Percentiles rank a stretch among this genome's conserved stretches.
Evolutionary conservation across 2,329 filamentous ascomycete genomes (phyloP).

Genomic region (Diaporthe humulicola): DNA sequence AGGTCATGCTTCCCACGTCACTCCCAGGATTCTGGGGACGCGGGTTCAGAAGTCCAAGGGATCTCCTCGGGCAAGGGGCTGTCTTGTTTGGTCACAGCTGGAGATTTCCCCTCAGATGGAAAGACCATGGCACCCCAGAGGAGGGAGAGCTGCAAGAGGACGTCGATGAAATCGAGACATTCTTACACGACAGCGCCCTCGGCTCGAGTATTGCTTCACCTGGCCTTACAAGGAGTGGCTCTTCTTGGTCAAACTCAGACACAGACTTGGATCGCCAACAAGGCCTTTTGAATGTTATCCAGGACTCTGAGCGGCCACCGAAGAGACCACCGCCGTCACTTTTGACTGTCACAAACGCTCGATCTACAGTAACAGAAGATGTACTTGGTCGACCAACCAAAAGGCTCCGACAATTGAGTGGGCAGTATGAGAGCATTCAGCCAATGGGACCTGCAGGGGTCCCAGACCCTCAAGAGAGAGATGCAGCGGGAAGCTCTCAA

Average conservation of each 20-base stretch:
- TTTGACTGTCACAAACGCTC: background rate
- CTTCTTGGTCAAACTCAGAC: background rate
- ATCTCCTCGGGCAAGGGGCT: conserved; percentile 33
- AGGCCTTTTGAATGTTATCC: background rate
- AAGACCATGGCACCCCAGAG: conserved; percentile 36
- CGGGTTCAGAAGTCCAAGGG: conserved; percentile 25
- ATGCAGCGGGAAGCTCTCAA: too few relatives aligned
- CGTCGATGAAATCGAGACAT: conserved; percentile 8
- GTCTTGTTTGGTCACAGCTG: conserved; percentile 41
- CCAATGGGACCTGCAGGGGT: too few relatives aligned
- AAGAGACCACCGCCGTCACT: background rate
- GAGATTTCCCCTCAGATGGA: conserved; percentile 37
- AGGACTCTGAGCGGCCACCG: background rate
- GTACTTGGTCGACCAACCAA: background rate
- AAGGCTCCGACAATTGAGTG: background rate
- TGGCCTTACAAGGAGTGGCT: background rate
- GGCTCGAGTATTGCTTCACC: background rate
- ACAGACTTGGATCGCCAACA: background rate
- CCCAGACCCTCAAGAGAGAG: too few relatives aligned
- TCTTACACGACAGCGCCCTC: conserved; percentile 1
- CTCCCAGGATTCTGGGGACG: background rate
- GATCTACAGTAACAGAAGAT: too few relatives aligned
- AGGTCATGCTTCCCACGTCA: background rate
- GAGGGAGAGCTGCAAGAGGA: conserved; percentile 29
- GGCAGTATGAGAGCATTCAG: background rate